Evolutionary conservation across 148 eudicot species (phyloP).

Genomic region (Suaeda aralocaspica): DNA sequence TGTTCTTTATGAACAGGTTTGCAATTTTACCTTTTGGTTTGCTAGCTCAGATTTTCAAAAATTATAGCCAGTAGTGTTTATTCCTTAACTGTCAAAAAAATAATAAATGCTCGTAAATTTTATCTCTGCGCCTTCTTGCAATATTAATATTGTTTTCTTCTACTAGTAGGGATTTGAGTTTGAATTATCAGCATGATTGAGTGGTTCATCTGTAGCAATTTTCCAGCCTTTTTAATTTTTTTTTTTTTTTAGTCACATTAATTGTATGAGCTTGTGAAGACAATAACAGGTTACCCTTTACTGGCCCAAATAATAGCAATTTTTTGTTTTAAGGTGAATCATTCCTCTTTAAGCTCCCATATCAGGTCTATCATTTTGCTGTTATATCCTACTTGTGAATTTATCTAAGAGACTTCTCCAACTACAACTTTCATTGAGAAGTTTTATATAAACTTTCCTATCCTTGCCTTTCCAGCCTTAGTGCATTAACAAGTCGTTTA

Average conservation of each 20-base stretch:
- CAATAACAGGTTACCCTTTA: not conserved
- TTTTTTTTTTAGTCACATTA: too few species aligned
- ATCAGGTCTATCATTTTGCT: not conserved
- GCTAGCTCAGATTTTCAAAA: not conserved
- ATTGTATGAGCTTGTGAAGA: not conserved
- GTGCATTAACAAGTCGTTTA: too few species aligned
- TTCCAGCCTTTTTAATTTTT: not conserved
- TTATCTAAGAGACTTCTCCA: not conserved
- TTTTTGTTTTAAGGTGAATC: not conserved
- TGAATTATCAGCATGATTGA: not conserved
- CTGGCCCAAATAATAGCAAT: too few species aligned
- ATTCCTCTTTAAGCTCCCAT: not conserved
- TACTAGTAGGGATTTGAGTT: not conserved
- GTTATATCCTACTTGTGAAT: not conserved
- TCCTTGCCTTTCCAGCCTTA: too few species aligned
- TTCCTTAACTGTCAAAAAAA: not conserved
- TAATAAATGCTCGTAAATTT: not conserved
- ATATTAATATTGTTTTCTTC: not conserved
- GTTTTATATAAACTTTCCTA: too few species aligned
- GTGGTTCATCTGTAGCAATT: not conserved
- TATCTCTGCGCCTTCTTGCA: not conserved
- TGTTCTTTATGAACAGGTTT: slow-evolving; percentile 91
- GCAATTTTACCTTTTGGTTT: slow-evolving; percentile 3
- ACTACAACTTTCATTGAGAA: too few species aligned
- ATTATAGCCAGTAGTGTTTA: not conserved